A percentile compares a stretch with the other conserved stretches of the same genome.
Conservation (phyloP, 2,329 filamentous ascomycete species). For the Arthrobotrys sphaeroides region DNA sequence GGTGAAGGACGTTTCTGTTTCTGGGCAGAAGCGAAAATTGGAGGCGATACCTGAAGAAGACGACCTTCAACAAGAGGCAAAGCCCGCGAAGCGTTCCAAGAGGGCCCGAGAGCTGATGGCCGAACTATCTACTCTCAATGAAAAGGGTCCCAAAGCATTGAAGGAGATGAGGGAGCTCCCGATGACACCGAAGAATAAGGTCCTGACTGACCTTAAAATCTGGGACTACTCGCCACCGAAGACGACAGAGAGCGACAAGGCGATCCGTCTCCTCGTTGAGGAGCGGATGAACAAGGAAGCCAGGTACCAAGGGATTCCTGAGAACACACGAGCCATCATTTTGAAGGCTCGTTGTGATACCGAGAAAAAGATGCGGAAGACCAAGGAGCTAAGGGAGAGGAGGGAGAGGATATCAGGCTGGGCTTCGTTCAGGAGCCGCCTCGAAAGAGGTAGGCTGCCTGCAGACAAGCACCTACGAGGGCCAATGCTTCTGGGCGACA, state of each 20-base stretch:
- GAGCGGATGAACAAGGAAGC: conserved; percentile 2
- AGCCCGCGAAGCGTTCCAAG: background rate
- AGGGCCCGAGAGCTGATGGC: background rate
- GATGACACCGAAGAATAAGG: conserved; percentile 12
- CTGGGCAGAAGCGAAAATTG: background rate
- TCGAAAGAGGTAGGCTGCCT: conserved; percentile 7
- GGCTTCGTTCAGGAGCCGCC: conserved; percentile 22
- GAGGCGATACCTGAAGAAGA: background rate
- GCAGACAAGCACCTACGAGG: conserved; percentile 16
- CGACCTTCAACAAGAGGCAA: background rate
- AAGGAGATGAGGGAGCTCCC: background rate
- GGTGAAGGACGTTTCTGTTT: background rate
- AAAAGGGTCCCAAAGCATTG: conserved; percentile 15
- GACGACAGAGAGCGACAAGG: conserved; percentile 10
- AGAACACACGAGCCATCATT: background rate
- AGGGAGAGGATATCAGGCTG: background rate
- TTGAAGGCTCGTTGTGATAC: background rate
- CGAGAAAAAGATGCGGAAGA: conserved; percentile 8
- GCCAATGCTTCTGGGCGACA: background rate
- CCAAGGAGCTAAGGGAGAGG: background rate
- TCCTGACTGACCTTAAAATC: background rate
- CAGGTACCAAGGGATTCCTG: background rate
- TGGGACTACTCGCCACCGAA: background rate
- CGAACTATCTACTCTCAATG: background rate
- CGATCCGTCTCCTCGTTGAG: conserved; percentile 19